Evolutionary conservation across 345 rosid genomes (phyloP), one percentile per base, ranked within the genome.

Genomic region (Erucastrum elatum): DNA sequence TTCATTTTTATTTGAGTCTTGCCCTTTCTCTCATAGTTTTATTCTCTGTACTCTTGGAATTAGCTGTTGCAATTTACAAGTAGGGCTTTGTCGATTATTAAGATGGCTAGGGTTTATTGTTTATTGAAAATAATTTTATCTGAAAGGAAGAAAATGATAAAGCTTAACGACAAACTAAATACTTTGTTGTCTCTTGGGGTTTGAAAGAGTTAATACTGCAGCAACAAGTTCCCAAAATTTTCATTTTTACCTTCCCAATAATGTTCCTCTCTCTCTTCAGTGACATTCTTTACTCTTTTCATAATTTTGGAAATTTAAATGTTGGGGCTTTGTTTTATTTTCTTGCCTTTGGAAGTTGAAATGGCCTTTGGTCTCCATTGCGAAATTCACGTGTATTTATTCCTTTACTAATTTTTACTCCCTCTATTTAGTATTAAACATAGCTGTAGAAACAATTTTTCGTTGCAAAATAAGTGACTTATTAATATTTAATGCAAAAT

Each of bases 191-290:
- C 60, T 75, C 83, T 80, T 80, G 83, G 83, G 83, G 76, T 69
- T 30, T 65, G 83, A 80, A 75, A 75, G 83, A 75, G 77, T 65
- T 65, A 17, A 56, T 16, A 66, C 83, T 75, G 80, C 83, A 66
- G 80, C 83, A 80, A 71, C 83, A 80, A 80, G 83, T 80, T 80
- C 83, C 83, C 73, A 80, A 59, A 75, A 31, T 65, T 80, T 80
- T 70, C 53, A 56, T 37, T 56, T 68, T 79, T 74, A 74, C 82
- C 49, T 80, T 80, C 82, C 82, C 82, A 74, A 74, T 62, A 74
- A 61, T 37, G 58, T 15, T 61, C 59, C 70, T 74, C 70, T 59
- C 70, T 59, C 68, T 72, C 74, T 59, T 72, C 58, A 44, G 9
- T 60, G 58, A 25, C 64, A 67, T 79, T 67, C 74, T 73, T 67